A percentile compares a stretch with the other conserved stretches of the same genome.
Evolutionary conservation across 371 early-diverging fungal species (phyloP).

Genomic region (Mucor velutinosus): DNA sequence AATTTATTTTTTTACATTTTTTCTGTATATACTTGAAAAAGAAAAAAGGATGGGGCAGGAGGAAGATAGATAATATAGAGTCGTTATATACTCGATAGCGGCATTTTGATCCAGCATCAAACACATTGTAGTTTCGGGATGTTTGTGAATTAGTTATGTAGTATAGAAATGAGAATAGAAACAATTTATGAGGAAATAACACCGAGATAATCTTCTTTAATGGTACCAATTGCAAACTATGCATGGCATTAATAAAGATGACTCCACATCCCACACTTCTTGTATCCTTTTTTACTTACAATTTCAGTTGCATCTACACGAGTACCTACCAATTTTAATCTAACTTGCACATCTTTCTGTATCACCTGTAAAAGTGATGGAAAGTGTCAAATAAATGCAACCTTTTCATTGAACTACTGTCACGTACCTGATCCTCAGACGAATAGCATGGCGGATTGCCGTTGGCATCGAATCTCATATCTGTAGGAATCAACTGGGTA

Average conservation of each 20-base stretch:
- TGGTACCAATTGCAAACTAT: slow-evolving; percentile 91
- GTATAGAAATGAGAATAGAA: background rate
- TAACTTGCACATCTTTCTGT: slow-evolving; percentile 84
- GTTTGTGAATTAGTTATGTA: background rate
- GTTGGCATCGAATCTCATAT: slow-evolving; percentile 88
- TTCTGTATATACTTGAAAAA: background rate
- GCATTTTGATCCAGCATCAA: background rate
- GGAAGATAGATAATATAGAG: background rate
- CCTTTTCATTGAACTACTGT: background rate
- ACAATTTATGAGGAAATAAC: slow-evolving; percentile 49
- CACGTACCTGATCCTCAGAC: slow-evolving; percentile 77
- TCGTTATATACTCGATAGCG: background rate
- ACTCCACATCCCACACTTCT: background rate
- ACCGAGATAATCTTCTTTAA: slow-evolving; percentile 95
- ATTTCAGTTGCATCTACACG: slow-evolving; percentile 94
- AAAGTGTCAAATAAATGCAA: background rate
- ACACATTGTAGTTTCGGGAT: background rate
- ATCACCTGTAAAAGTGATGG: slow-evolving; percentile 60
- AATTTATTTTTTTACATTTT: background rate
- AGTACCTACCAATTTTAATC: slow-evolving; percentile 94
- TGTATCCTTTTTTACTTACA: slow-evolving; percentile 55
- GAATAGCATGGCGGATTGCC: slow-evolving; percentile 86
- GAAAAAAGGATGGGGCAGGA: background rate
- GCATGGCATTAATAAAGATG: background rate
- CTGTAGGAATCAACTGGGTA: slow-evolving; percentile 80